These are phyloP conservation scores for Moesziomyces aphidis DNA, from an alignment of 1,284 basidiomycete genomes.

Conservation along the genomic window DNA sequence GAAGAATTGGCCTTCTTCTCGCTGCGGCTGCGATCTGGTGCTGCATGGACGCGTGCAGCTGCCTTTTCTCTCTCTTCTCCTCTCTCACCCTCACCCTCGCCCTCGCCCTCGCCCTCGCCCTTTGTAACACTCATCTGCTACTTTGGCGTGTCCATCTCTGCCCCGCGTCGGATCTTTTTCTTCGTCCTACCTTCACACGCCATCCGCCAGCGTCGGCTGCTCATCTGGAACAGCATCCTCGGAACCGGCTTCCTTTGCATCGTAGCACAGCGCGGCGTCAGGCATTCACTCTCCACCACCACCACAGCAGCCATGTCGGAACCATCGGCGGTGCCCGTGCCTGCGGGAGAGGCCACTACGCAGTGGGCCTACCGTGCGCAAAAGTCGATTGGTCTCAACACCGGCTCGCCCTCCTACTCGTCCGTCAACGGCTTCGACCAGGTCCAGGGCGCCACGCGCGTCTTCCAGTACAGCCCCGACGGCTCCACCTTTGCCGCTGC, in stretches of 20 bases:
- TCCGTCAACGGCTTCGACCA: constrained; percentile 75
- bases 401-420: constrained; percentile 81
- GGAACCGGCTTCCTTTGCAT: too few species aligned
- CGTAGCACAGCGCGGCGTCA: neutral
- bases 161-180: too few species aligned
- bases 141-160: too few species aligned
- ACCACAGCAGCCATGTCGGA: constrained; percentile 27
- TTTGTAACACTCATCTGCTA: too few species aligned
- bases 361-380: constrained; percentile 78
- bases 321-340: constrained; percentile 33
- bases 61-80: neutral
- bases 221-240: too few species aligned
- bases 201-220: too few species aligned
- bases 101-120: too few species aligned
- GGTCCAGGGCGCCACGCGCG: constrained; percentile 77
- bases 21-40: neutral
- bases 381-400: constrained; percentile 88
- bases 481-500: constrained; percentile 88
- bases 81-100: too few species aligned
- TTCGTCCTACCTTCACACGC: too few species aligned
- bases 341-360: constrained; percentile 42
- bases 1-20: too few species aligned
- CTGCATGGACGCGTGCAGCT: neutral
- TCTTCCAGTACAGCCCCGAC: constrained; percentile 85
- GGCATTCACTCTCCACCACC: constrained; percentile 30